phyloP scores from a whole-genome alignment of 1,284 basidiomycete species.

The Rhodotorula mucilaginosa region DNA sequence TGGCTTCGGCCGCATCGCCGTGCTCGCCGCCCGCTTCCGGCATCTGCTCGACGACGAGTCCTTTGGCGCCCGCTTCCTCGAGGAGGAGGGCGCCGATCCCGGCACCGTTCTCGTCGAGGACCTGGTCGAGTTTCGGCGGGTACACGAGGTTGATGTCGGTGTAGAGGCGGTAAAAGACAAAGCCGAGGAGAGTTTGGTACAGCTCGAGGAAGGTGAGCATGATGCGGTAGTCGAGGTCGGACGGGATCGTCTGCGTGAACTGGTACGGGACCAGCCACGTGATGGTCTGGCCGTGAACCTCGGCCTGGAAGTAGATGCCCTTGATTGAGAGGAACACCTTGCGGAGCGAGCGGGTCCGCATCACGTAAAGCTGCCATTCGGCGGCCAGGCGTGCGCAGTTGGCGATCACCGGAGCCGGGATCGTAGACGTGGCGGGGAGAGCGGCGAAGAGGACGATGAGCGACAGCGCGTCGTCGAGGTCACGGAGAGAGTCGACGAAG shows the following conservation, averaged over 20 bases:
- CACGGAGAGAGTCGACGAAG: constrained; percentile 90
- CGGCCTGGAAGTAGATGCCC: constrained; percentile 97
- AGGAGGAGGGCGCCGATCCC: constrained; percentile 90
- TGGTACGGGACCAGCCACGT: constrained; percentile 98
- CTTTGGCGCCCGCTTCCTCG: constrained; percentile 54
- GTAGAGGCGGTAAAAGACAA: constrained; percentile 96
- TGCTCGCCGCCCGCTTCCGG: constrained; percentile 43
- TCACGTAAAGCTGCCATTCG: constrained; percentile 78
- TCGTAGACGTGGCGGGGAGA: constrained; percentile 67
- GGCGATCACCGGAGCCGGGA: constrained; percentile 79
- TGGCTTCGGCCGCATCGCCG: constrained; percentile 38
- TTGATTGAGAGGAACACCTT: constrained; percentile 98
- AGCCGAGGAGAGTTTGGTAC: constrained; percentile 94
- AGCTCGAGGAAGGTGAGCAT: constrained; percentile 98
- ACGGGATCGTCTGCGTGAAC: constrained; percentile 91
- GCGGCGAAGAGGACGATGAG: constrained; percentile 90
- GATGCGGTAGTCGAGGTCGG: constrained; percentile 95
- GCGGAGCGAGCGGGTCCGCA: constrained; percentile 79
- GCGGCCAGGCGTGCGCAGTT: constrained; percentile 81
- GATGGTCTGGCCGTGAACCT: constrained; percentile 80
- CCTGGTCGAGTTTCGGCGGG: constrained; percentile 82
- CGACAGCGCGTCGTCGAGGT: constrained; percentile 96
- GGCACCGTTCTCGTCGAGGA: constrained; percentile 82
- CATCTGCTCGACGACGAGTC: constrained; percentile 42
- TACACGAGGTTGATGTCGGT: constrained; percentile 91